A percentile compares a stretch with the other conserved stretches of the same genome.
phyloP scores from a whole-genome alignment of 1,284 basidiomycete species.

The Inonotus hispidus region DNA sequence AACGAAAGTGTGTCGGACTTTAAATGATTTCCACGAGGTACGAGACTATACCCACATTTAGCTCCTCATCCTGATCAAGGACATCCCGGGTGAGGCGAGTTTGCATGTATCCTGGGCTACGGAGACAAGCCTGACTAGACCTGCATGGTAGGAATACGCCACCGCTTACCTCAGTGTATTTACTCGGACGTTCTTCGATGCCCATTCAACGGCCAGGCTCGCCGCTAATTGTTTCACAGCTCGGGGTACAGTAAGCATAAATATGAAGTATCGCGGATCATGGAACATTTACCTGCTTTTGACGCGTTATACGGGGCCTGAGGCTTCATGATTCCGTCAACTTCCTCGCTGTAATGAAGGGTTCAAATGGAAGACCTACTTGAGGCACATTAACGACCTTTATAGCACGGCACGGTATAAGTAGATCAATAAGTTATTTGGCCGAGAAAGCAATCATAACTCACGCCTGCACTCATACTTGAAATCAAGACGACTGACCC shows the following conservation, averaged over 20 bases:
- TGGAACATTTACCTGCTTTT: conserved; percentile 59
- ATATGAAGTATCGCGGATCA: conserved; percentile 19
- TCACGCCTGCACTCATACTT: conserved; percentile 85
- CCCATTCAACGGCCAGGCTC: conserved; percentile 87
- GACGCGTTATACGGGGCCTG: conserved; percentile 97
- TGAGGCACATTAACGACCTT: conserved; percentile 85
- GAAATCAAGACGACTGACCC: conserved; percentile 86
- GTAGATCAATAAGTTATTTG: too few species aligned
- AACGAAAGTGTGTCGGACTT: neutral
- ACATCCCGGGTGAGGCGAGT: conserved; percentile 83
- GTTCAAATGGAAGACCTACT: conserved; percentile 31
- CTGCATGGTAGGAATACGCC: neutral
- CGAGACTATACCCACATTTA: conserved; percentile 46
- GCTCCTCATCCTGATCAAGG: conserved; percentile 64
- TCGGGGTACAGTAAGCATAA: conserved; percentile 23
- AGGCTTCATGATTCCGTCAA: conserved; percentile 40
- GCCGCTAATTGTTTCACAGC: conserved; percentile 88
- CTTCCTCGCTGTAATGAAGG: neutral
- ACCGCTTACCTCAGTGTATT: conserved; percentile 62
- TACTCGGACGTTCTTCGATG: conserved; percentile 77
- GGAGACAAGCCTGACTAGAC: neutral
- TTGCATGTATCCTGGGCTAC: conserved; percentile 83
- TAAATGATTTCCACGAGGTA: neutral
- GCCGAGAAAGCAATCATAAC: conserved; percentile 24
- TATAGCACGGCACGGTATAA: too few species aligned